A percentile compares a stretch with the other conserved stretches of the same genome.
Conservation (phyloP, 1,139 yeast genomes). For the Sugiyamaella paludigena region DNA sequence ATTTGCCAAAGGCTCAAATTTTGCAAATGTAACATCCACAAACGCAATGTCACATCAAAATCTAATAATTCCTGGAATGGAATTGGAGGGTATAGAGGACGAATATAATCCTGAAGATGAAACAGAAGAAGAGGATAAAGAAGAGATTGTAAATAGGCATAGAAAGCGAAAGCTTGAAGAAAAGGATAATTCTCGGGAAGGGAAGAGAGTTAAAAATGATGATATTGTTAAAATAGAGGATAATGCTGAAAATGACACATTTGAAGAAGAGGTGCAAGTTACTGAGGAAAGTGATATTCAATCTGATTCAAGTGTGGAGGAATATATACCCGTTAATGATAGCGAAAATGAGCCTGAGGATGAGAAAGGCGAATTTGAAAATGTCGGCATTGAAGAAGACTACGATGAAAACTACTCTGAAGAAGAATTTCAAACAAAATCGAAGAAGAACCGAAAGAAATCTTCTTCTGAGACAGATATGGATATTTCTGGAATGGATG, state of each 20-base stretch:
- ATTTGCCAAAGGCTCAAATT: constrained; percentile 69
- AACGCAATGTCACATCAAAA: constrained; percentile 42
- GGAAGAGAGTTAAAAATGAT: constrained; percentile 1
- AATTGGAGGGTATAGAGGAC: constrained; percentile 30
- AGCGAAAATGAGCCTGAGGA: constrained; percentile 29
- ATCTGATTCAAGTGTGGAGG: constrained; percentile 16
- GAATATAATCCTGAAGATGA: constrained; percentile 22
- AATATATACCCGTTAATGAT: background rate
- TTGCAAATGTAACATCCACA: constrained; percentile 29
- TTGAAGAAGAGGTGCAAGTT: constrained; percentile 5
- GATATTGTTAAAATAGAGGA: constrained; percentile 29
- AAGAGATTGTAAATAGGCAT: constrained; percentile 14
- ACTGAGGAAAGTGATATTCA: constrained; percentile 16
- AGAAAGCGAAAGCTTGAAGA: constrained; percentile 10
- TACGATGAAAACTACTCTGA: constrained; percentile 27
- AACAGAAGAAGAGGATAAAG: constrained; percentile 4
- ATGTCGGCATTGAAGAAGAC: constrained; percentile 26
- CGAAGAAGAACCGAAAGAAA: background rate
- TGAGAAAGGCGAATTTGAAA: constrained; percentile 29
- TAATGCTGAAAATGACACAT: constrained; percentile 12
- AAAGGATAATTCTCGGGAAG: no score
- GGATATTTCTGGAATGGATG: constrained; percentile 50
- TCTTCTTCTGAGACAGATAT: background rate
- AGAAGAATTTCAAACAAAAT: constrained; percentile 14
- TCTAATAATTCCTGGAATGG: constrained; percentile 45